Percentiles rank a stretch among this genome's conserved stretches.
phyloP scores from a whole-genome alignment of 768 basidiomycete species.

The Suillus sp. region DNA sequence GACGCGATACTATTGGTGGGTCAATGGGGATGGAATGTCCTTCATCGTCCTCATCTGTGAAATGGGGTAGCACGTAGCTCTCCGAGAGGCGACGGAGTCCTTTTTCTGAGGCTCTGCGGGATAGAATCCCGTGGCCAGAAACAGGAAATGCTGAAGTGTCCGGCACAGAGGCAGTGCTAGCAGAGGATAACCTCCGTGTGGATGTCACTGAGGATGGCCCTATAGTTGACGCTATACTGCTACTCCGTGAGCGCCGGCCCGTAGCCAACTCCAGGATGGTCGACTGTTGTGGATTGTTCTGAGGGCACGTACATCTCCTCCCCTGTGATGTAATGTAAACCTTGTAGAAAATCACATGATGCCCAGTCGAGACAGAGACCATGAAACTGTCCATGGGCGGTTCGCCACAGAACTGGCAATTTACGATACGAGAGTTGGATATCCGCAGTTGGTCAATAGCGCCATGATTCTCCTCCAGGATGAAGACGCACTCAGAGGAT shows the following conservation, averaged over 20 bases:
- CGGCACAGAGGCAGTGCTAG: conserved; percentile 34
- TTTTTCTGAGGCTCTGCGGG: conserved; percentile 73
- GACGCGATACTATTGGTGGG: conserved; percentile 33
- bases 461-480: conserved; percentile 63
- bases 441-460: conserved; percentile 62
- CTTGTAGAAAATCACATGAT: conserved; percentile 66
- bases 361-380: conserved; percentile 65
- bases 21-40: conserved; percentile 29
- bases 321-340: conserved; percentile 57
- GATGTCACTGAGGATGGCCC: conserved; percentile 47
- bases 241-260: conserved; percentile 62
- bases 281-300: conserved; percentile 46
- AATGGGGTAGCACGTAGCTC: conserved; percentile 43
- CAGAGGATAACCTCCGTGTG: conserved; percentile 49
- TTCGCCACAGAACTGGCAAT: conserved; percentile 74
- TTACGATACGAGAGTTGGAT: conserved; percentile 51
- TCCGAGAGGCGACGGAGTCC: conserved; percentile 55
- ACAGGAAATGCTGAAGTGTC: conserved; percentile 70
- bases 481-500: conserved; percentile 63
- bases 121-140: conserved; percentile 78
- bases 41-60: conserved; percentile 31
- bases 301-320: conserved; percentile 68
- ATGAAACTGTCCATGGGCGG: conserved; percentile 65
- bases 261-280: conserved; percentile 46
- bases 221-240: conserved; percentile 49